These are phyloP conservation scores for Alternaria alternata DNA, from an alignment of 2,329 filamentous ascomycete genomes.

Conservation along the genomic window DNA sequence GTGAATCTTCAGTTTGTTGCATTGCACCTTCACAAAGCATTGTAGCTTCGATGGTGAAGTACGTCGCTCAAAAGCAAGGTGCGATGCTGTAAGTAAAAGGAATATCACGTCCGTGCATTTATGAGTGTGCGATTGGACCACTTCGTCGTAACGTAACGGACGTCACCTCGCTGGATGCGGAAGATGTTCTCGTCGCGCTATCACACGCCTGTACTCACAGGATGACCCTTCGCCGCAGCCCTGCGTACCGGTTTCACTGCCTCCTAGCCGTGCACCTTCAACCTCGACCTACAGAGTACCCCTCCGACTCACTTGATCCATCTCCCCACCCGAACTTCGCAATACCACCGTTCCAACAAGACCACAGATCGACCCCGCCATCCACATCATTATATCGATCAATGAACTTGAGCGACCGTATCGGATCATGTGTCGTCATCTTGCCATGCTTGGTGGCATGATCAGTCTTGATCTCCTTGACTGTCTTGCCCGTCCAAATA, in stretches of 20 bases:
- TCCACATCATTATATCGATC: slow-evolving; percentile 27
- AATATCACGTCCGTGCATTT: neutral
- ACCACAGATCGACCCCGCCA: slow-evolving; percentile 34
- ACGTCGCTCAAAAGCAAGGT: neutral
- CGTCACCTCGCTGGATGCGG: neutral
- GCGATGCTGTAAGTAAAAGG: neutral
- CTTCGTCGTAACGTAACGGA: neutral
- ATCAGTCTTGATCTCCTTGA: slow-evolving; percentile 30
- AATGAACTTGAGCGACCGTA: slow-evolving; percentile 42
- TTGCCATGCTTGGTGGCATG: neutral
- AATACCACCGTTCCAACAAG: slow-evolving; percentile 30
- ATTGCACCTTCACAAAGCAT: neutral
- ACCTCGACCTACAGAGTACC: too few species aligned
- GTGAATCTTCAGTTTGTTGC: neutral
- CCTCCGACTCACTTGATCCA: neutral
- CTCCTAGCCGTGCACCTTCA: neutral
- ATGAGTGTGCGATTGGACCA: neutral
- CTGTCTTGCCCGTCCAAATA: slow-evolving; percentile 41
- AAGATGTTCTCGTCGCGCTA: neutral
- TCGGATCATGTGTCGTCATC: neutral
- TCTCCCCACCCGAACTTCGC: slow-evolving; percentile 20
- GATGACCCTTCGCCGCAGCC: too few species aligned
- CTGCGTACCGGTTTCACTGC: neutral
- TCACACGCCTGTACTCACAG: neutral
- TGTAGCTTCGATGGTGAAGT: neutral